A percentile compares a stretch with the other conserved stretches of the same genome.
phyloP scores from a whole-genome alignment of 176 grass and related monocot genomes.

The Pharus latifolius region DNA sequence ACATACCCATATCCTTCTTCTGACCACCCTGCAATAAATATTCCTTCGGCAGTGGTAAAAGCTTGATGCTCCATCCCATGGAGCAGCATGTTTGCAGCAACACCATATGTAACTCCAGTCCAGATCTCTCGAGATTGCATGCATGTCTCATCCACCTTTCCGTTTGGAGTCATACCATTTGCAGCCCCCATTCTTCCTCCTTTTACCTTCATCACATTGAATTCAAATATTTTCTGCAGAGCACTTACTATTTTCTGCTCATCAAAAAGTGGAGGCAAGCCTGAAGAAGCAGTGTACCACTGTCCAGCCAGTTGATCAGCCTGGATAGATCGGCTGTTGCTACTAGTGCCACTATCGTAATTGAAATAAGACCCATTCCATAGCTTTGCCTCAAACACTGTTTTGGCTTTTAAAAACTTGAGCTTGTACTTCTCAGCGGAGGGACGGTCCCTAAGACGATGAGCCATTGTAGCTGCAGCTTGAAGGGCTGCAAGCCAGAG shows the following conservation, averaged over 20 bases:
- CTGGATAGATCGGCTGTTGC: constrained; percentile 87
- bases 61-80: constrained; percentile 96
- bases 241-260: constrained; percentile 59
- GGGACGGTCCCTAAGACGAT: constrained; percentile 55
- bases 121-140: constrained; percentile 99
- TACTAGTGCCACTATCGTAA: constrained; percentile 74
- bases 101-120: constrained; percentile 89
- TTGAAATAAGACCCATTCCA: constrained; percentile 99
- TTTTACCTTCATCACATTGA: constrained; percentile 96
- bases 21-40: constrained; percentile 81
- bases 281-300: constrained; percentile 81
- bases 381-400: constrained; percentile 71
- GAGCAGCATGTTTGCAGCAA: constrained; percentile 83
- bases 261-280: constrained; percentile 69
- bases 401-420: constrained; percentile 81
- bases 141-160: constrained; percentile 78
- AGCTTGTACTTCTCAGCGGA: constrained; percentile 85
- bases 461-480: constrained; percentile 89
- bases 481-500: constrained; percentile 95
- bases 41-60: constrained; percentile 79
- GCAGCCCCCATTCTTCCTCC: constrained; percentile 80
- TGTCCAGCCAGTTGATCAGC: constrained; percentile 91
- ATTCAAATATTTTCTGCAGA: constrained; percentile 92
- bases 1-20: constrained; percentile 92
- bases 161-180: constrained; percentile 88